Conservation (phyloP, 1,284 basidiomycete species). For the Phlebopus sp. region DNA sequence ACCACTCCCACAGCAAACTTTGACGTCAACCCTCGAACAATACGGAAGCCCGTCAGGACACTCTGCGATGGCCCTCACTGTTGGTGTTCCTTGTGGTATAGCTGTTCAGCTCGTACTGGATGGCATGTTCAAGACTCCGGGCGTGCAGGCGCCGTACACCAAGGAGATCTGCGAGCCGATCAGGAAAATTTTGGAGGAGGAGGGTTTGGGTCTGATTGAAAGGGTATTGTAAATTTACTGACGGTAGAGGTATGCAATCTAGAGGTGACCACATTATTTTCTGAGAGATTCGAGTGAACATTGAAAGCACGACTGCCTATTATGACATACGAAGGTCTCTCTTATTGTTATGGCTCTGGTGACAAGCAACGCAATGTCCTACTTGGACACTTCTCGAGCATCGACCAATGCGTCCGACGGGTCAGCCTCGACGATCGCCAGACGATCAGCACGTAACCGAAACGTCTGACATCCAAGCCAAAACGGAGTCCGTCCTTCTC, state of each 20-base stretch:
- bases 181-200: slow-evolving; percentile 72
- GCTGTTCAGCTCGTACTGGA: slow-evolving; percentile 84
- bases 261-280: too few species aligned
- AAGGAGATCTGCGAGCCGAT: slow-evolving; percentile 87
- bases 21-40: slow-evolving; percentile 90
- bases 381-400: neutral
- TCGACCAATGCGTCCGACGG: slow-evolving; percentile 16
- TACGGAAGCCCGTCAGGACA: slow-evolving; percentile 85
- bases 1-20: slow-evolving; percentile 57
- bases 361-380: neutral
- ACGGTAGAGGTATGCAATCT: neutral
- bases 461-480: slow-evolving; percentile 63
- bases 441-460: slow-evolving; percentile 59
- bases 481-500: slow-evolving; percentile 65
- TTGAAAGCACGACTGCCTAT: neutral
- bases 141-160: slow-evolving; percentile 87
- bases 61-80: slow-evolving; percentile 92
- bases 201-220: slow-evolving; percentile 84
- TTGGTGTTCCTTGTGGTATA: slow-evolving; percentile 93
- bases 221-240: slow-evolving; percentile 47
- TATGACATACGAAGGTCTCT: neutral
- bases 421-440: slow-evolving; percentile 34
- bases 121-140: slow-evolving; percentile 73
- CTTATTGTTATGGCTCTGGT: neutral
- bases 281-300: too few species aligned